A percentile compares a stretch with the other conserved stretches of the same genome.
phyloP scores from a whole-genome alignment of 208 protist species.

The Trypanosoma caninum region DNA sequence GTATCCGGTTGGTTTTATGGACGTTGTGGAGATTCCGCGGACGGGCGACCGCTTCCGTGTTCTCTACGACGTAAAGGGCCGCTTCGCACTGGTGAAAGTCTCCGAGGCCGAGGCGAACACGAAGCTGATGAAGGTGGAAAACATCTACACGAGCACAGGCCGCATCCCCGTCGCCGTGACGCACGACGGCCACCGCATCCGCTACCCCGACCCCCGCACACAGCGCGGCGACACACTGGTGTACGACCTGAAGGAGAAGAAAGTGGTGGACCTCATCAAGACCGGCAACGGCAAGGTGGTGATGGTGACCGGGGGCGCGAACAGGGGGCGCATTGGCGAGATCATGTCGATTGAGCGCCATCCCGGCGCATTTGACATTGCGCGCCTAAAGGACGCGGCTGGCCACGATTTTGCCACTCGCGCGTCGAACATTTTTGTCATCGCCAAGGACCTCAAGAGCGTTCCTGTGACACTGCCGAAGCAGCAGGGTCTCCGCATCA shows the following conservation, averaged over 20 bases:
- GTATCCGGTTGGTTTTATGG: slow-evolving; percentile 99
- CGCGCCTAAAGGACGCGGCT: slow-evolving; percentile 94
- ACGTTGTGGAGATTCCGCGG: slow-evolving; percentile 97
- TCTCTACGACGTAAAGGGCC: slow-evolving; percentile 99
- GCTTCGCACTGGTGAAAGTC: slow-evolving; percentile 97
- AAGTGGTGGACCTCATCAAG: slow-evolving; percentile 92
- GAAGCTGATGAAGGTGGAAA: slow-evolving; percentile 97
- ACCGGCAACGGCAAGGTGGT: slow-evolving; percentile 91
- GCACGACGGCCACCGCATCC: slow-evolving; percentile 99
- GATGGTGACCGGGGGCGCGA: slow-evolving; percentile 97
- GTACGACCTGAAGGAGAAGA: slow-evolving; percentile 95
- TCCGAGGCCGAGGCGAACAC: slow-evolving; percentile 91
- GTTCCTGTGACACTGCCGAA: slow-evolving; percentile 95
- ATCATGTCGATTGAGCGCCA: slow-evolving; percentile 94
- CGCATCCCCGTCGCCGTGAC: slow-evolving; percentile 97
- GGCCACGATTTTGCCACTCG: slow-evolving; percentile 97
- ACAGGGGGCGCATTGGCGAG: slow-evolving; percentile 98
- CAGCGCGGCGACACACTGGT: slow-evolving; percentile 97
- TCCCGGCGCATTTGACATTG: slow-evolving; percentile 96
- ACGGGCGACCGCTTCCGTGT: slow-evolving; percentile 98
- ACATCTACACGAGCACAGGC: slow-evolving; percentile 85
- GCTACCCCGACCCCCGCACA: slow-evolving; percentile 98
- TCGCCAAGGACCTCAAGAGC: slow-evolving; percentile 93
- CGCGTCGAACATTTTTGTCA: slow-evolving; percentile 98
- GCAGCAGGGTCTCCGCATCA: slow-evolving; percentile 93